These are phyloP conservation scores for Vinca major DNA, from an alignment of 305 asterid genomes.

Conservation along the genomic window DNA sequence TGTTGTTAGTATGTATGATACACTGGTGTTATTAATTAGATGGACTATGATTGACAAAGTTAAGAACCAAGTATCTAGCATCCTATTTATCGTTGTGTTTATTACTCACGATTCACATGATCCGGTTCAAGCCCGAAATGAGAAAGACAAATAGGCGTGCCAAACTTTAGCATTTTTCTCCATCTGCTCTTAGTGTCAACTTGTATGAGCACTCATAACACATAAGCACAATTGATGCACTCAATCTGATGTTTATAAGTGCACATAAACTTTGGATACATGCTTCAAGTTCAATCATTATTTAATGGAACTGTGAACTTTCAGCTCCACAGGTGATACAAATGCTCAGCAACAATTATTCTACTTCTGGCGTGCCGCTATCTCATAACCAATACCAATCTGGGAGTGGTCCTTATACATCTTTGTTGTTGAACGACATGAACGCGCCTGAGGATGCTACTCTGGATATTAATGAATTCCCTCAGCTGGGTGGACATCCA, in stretches of 20 bases:
- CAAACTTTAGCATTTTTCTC: neutral
- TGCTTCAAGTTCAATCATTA: conserved; percentile 6
- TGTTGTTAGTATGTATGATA: neutral
- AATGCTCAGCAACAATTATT: conserved; percentile 73
- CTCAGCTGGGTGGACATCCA: conserved; percentile 85
- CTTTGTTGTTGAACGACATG: conserved; percentile 73
- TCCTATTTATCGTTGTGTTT: neutral
- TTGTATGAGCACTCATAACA: neutral
- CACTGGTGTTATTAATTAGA: neutral
- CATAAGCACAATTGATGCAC: neutral
- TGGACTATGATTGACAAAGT: neutral
- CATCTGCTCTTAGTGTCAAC: neutral
- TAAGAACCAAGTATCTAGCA: neutral
- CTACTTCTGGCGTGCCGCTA: conserved; percentile 73
- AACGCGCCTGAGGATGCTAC: conserved; percentile 82
- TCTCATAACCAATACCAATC: conserved; percentile 74
- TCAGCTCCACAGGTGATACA: conserved; percentile 93
- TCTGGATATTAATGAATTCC: conserved; percentile 91
- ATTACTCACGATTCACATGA: neutral
- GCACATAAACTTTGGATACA: neutral
- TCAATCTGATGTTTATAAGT: neutral
- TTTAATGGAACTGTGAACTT: conserved; percentile 30
- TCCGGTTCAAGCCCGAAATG: neutral
- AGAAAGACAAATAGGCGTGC: neutral
- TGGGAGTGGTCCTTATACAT: conserved; percentile 52